Conservation (phyloP, 768 basidiomycete species). For the Pilatotrama ljubarskyi region DNA sequence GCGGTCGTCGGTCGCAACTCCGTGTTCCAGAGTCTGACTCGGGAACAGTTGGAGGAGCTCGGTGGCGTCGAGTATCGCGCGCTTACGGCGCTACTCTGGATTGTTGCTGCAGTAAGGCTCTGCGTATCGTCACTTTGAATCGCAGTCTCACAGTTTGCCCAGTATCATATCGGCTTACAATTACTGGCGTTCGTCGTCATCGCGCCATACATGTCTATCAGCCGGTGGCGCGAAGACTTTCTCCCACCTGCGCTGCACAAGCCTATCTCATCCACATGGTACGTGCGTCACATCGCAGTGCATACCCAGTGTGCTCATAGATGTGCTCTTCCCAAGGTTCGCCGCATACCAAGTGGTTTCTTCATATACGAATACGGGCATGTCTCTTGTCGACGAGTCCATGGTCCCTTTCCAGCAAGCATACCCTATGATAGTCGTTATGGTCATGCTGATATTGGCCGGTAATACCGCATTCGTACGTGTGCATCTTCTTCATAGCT, state of each 20-base stretch:
- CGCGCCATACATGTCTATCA: conserved; percentile 73
- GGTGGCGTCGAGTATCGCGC: conserved; percentile 94
- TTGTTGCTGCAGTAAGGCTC: conserved; percentile 66
- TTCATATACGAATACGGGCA: conserved; percentile 86
- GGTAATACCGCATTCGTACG: conserved; percentile 94
- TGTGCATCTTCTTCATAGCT: conserved; percentile 27
- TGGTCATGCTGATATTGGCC: conserved; percentile 78
- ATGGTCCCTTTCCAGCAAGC: conserved; percentile 92
- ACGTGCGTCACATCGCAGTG: conserved; percentile 16
- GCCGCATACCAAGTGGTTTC: conserved; percentile 83
- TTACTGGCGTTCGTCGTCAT: conserved; percentile 70
- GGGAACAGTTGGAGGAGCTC: conserved; percentile 86
- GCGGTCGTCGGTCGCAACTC: conserved; percentile 86
- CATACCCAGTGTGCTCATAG: background rate
- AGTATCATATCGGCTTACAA: conserved; percentile 83
- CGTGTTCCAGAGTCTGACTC: conserved; percentile 62
- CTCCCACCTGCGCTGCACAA: conserved; percentile 57
- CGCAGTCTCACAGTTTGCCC: conserved; percentile 5
- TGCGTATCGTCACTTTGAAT: background rate
- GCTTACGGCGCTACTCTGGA: conserved; percentile 77
- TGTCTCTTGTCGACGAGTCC: conserved; percentile 83
- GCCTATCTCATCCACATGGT: conserved; percentile 67
- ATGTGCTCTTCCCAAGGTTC: conserved; percentile 54
- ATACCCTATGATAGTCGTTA: conserved; percentile 73
- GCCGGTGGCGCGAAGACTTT: conserved; percentile 62